Conservation (phyloP, 192 early-diverging fungal species). For the Neocallimastix lanati region DNA sequence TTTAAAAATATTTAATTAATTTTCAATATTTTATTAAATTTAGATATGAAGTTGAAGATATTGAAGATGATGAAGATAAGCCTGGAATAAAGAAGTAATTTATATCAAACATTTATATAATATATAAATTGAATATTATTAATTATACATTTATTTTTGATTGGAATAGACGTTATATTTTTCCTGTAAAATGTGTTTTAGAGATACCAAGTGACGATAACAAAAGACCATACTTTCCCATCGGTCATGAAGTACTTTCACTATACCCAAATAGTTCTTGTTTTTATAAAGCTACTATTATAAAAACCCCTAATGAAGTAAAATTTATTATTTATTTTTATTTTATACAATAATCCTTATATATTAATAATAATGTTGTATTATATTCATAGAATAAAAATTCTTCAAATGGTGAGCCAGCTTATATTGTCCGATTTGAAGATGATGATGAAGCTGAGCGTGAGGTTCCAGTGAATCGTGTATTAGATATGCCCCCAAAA, state of each 20-base stretch:
- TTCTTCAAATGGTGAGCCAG: neutral
- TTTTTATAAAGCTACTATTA: slow-evolving; percentile 21
- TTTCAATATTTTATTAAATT: too few species aligned
- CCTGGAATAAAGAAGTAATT: slow-evolving; percentile 8
- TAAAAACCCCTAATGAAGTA: slow-evolving; percentile 15
- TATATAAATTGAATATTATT: too few species aligned
- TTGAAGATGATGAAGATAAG: slow-evolving; percentile 18
- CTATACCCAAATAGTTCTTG: slow-evolving; percentile 20
- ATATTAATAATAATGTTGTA: too few species aligned
- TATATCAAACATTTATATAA: too few species aligned
- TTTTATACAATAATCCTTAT: too few species aligned
- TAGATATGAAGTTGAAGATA: slow-evolving; percentile 23
- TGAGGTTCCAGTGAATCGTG: slow-evolving; percentile 5
- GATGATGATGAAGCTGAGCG: slow-evolving; percentile 16
- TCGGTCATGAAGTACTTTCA: slow-evolving; percentile 17
- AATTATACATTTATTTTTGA: too few species aligned
- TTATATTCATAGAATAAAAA: slow-evolving; percentile 8
- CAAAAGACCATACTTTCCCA: slow-evolving; percentile 9
- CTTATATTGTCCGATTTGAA: slow-evolving; percentile 18
- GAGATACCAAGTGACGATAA: slow-evolving; percentile 11
- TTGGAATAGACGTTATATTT: slow-evolving; percentile 14
- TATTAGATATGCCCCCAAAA: slow-evolving; percentile 8
- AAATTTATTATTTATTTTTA: too few species aligned
- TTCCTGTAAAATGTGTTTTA: slow-evolving; percentile 6
- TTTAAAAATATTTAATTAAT: too few species aligned